A percentile compares a stretch with the other conserved stretches of the same genome.
These are phyloP conservation scores for Citrus maxima DNA, from an alignment of 345 rosid species.

Conservation along the genomic window DNA sequence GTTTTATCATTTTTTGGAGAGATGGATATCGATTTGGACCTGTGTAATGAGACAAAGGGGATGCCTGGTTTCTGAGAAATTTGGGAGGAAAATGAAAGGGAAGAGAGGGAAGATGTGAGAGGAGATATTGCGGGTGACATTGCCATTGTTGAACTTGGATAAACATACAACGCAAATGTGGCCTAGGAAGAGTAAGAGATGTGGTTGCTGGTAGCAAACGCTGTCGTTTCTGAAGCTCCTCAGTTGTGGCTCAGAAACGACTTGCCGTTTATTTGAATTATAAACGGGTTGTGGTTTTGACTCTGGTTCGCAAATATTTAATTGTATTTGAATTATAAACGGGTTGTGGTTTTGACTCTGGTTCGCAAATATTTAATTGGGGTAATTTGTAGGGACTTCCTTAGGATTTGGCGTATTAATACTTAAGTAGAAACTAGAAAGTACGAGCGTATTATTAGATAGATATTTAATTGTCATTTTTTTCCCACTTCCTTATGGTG, in stretches of 20 bases:
- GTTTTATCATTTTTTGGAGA: constrained; percentile 26
- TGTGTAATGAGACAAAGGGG: constrained; percentile 28
- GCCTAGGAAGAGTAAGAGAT: not conserved
- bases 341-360: not conserved
- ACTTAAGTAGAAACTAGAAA: no score
- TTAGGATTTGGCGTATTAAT: no score
- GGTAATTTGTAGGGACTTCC: no score
- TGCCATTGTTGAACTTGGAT: not conserved
- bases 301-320: not conserved
- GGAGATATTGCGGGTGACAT: constrained; percentile 64
- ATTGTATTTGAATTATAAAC: not conserved
- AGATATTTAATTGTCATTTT: no score
- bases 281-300: not conserved
- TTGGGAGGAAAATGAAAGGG: constrained; percentile 79
- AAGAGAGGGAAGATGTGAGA: constrained; percentile 60
- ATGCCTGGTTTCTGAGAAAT: constrained; percentile 46
- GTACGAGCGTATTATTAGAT: accelerated
- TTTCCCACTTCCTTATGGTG: no score
- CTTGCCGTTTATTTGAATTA: not conserved
- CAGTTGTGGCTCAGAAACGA: not conserved
- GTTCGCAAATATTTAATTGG: not conserved
- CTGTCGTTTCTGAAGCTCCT: not conserved
- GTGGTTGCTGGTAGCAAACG: constrained; percentile 2
- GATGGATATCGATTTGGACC: constrained; percentile 26
- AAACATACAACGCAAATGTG: no score